A percentile compares a stretch with the other conserved stretches of the same genome.
Conservation (phyloP, 192 early-diverging fungal genomes). For the Physocladia obscura region DNA sequence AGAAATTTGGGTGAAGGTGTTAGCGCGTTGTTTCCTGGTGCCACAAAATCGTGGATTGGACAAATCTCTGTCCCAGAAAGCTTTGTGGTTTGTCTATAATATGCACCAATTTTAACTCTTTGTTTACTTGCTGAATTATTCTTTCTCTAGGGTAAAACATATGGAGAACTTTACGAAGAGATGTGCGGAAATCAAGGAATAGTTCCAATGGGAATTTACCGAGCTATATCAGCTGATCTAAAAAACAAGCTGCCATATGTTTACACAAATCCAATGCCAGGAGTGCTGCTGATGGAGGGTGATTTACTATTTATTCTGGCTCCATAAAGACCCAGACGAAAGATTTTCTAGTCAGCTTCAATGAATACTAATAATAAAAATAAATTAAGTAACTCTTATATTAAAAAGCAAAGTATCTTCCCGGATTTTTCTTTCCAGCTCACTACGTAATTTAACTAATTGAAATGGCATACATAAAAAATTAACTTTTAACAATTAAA, state of each 20-base stretch:
- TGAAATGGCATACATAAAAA: neutral
- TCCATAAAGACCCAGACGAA: neutral
- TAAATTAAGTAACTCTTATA: neutral
- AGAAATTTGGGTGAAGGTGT: neutral
- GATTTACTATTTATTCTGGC: constrained; percentile 62
- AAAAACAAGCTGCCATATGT: constrained; percentile 68
- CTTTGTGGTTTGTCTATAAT: constrained; percentile 34
- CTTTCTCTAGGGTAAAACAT: constrained; percentile 39
- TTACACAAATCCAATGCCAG: constrained; percentile 66
- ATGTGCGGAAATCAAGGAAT: constrained; percentile 54
- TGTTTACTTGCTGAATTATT: neutral
- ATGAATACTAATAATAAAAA: neutral
- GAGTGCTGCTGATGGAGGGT: constrained; percentile 47
- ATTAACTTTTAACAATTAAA: neutral
- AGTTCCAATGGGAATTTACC: constrained; percentile 54
- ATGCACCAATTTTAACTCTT: neutral
- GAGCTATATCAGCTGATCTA: constrained; percentile 7
- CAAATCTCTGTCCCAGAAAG: constrained; percentile 44
- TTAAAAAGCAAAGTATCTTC: neutral
- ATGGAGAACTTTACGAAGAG: constrained; percentile 48
- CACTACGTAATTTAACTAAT: neutral
- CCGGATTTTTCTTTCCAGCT: neutral
- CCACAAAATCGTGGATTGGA: constrained; percentile 37
- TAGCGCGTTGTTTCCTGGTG: constrained; percentile 13
- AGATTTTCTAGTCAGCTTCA: neutral